Conservation (phyloP, 1,284 basidiomycete species). For the Sutorius eximius region DNA sequence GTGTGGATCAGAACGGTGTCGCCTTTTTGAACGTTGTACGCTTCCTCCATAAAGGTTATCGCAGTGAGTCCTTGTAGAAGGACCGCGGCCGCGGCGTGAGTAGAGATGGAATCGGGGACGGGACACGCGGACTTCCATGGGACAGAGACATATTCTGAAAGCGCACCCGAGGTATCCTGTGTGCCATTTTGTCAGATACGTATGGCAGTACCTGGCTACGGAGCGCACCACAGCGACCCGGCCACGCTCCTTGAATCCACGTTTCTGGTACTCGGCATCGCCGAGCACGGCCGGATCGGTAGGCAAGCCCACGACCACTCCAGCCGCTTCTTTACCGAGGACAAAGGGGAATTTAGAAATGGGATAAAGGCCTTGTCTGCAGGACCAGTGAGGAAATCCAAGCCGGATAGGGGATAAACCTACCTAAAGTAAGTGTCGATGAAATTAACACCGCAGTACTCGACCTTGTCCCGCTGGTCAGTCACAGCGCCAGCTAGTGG, state of each 20-base stretch:
- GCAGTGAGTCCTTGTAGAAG: constrained; percentile 83
- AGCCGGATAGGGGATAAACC: constrained; percentile 3
- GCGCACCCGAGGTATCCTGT: constrained; percentile 56
- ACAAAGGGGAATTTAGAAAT: constrained; percentile 64
- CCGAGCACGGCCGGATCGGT: constrained; percentile 54
- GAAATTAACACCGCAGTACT: constrained; percentile 82
- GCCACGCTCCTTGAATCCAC: constrained; percentile 58
- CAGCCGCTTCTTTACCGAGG: constrained; percentile 80
- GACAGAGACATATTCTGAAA: constrained; percentile 76
- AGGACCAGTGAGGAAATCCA: not conserved
- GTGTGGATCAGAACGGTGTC: constrained; percentile 84
- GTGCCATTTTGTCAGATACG: constrained; percentile 7
- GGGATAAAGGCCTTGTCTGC: constrained; percentile 61
- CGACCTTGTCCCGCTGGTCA: constrained; percentile 41
- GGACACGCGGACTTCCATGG: constrained; percentile 65
- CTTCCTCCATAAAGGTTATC: constrained; percentile 77
- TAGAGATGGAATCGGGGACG: constrained; percentile 60
- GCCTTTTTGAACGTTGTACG: constrained; percentile 77
- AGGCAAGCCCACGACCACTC: constrained; percentile 73
- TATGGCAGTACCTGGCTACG: not conserved
- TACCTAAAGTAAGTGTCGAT: constrained; percentile 81
- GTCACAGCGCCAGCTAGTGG: constrained; percentile 11
- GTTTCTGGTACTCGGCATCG: constrained; percentile 58
- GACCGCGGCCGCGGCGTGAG: constrained; percentile 65
- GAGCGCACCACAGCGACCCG: constrained; percentile 63